Evolutionary conservation across 108 stramenopile species (phyloP), one percentile per base, ranked within the genome.

Genomic region (Licmophora abbreviata): DNA sequence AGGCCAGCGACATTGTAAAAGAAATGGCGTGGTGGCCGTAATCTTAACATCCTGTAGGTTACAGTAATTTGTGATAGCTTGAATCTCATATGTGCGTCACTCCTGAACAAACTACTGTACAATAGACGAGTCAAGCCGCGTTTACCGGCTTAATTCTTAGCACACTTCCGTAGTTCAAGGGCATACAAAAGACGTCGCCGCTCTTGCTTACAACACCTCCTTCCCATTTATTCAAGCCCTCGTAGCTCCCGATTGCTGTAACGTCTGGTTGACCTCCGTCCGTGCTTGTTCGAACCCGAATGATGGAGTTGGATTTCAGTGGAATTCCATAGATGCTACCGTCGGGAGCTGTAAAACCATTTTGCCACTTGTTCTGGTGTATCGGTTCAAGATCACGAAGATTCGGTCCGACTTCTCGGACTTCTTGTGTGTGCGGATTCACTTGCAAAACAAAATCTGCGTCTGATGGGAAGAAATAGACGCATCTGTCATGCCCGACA

Each of bases 381-480:
- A 56, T 56, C 4, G 1, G 20, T 29, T 56, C 54, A 14, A 44
- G 14, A 44, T 44, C 54, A 3, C 29, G 4, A 1, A 56, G 26
- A 44, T 36, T 36, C 15, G 54, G 54, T 1, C 54, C 54, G 2
- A 56, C 54, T 8, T 42, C 40, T 8, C 24, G n/a, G 1, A 56
- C 54, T 21, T 36, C 27, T 28, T 29, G 24, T 6, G 44, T 56
- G 1, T 36, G 37, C 0, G 83, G 83, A 51, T 86, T 68, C 4
- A 89, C 68, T 54, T 79, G 67, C 18, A 87, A 49, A 2, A 90
- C 87, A n/a, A 74, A 58, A 44, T 90, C 87, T 30, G 76, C 70
- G 15, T 77, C 86, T 9, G 60, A 56, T 12, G 93, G 93, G 26
- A 94, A 83, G 29, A 81, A 60, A 61, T 92, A 94, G 0, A 91